Evolutionary conservation across 73 alveolate species (phyloP).

Genomic region (Paramecium caudatum): DNA sequence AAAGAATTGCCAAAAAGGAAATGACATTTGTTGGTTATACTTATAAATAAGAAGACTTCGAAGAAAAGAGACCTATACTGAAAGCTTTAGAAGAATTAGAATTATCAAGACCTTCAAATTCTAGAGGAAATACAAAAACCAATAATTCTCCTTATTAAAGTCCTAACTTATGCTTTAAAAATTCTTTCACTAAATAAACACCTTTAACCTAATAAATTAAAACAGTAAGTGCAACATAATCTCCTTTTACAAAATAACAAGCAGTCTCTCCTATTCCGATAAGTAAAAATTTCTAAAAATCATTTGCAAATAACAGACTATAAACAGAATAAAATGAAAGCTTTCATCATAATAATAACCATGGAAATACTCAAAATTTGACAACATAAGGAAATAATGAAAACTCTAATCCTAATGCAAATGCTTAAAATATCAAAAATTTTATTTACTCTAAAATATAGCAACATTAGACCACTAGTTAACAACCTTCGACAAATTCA

Average conservation of each 20-base stretch:
- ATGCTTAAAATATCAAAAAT: slow-evolving; percentile 24
- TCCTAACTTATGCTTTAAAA: slow-evolving; percentile 10
- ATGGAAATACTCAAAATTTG: neutral
- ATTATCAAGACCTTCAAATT: slow-evolving; percentile 23
- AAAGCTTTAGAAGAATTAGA: slow-evolving; percentile 75
- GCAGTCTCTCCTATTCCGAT: slow-evolving; percentile 36
- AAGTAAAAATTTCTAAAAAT: neutral
- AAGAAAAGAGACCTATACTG: slow-evolving; percentile 74
- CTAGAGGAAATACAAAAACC: slow-evolving; percentile 38
- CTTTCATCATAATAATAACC: neutral
- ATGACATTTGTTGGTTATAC: slow-evolving; percentile 86
- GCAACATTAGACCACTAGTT: neutral
- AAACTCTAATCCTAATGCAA: neutral
- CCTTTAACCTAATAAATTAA: slow-evolving; percentile 10
- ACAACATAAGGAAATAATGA: slow-evolving; percentile 24
- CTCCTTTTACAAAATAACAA: slow-evolving; percentile 23
- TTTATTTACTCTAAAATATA: neutral
- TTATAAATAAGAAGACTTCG: slow-evolving; percentile 83
- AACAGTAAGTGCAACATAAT: neutral
- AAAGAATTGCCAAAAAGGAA: slow-evolving; percentile 64
- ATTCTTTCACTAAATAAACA: neutral
- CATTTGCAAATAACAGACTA: slow-evolving; percentile 6
- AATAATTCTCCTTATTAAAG: neutral
- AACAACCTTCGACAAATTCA: neutral
- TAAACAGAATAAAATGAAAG: slow-evolving; percentile 38